Evolutionary conservation across 1,139 yeast genomes (phyloP).

Genomic region (Suhomyces bribrorum): DNA sequence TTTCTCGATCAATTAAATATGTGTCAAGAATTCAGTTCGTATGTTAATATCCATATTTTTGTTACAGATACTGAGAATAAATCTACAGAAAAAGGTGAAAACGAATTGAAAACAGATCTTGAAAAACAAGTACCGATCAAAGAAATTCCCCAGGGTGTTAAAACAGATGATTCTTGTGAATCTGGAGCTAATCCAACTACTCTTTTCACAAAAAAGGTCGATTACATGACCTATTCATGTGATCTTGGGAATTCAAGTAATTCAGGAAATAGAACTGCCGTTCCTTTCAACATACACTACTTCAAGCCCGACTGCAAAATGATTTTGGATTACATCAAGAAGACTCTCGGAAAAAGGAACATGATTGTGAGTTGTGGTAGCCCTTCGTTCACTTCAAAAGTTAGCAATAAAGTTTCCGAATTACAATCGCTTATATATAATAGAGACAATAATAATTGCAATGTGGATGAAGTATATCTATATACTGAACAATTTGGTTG

Average conservation of each 20-base stretch:
- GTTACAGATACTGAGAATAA: conserved; percentile 15
- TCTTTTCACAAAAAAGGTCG: no score
- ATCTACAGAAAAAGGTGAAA: background rate
- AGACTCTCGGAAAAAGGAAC: conserved; percentile 37
- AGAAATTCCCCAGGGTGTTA: no score
- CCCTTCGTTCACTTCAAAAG: conserved; percentile 42
- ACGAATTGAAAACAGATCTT: background rate
- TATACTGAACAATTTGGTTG: no score
- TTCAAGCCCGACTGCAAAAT: conserved; percentile 37
- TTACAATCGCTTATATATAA: conserved; percentile 36
- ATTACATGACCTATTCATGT: background rate
- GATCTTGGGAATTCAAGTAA: background rate
- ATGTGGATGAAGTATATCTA: no score
- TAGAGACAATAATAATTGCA: no score
- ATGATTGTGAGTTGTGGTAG: conserved; percentile 57
- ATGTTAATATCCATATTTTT: conserved; percentile 32
- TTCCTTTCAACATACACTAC: conserved; percentile 21
- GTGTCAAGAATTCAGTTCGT: conserved; percentile 26
- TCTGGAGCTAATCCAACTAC: no score
- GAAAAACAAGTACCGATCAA: no score
- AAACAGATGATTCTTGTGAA: no score
- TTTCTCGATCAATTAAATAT: conserved; percentile 39
- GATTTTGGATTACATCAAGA: conserved; percentile 21
- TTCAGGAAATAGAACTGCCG: conserved; percentile 1
- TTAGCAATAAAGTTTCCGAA: conserved; percentile 45